Evolutionary conservation across 257 asterid species (phyloP).

Genomic region (Gentiana macrophylla): DNA sequence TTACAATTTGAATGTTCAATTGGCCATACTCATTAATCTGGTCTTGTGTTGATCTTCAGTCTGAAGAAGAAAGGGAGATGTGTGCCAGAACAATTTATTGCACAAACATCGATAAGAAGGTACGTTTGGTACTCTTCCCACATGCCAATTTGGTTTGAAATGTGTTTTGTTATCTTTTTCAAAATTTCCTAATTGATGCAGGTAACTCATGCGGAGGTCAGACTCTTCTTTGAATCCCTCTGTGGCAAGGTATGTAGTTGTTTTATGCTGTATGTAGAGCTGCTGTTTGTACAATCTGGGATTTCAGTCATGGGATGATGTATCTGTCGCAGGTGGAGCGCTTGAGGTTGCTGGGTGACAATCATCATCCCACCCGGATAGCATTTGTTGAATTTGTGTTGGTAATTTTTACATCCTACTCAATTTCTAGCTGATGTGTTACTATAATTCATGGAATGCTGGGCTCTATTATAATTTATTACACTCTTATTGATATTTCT

Average conservation of each 20-base stretch:
- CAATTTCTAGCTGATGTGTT: conserved; percentile 8
- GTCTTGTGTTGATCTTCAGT: conserved; percentile 15
- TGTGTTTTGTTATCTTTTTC: conserved; percentile 2
- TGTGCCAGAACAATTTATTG: conserved; percentile 56
- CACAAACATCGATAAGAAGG: conserved; percentile 64
- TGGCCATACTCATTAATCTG: conserved; percentile 6
- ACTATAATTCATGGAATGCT: background rate
- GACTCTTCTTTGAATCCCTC: conserved; percentile 41
- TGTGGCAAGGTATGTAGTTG: conserved; percentile 48
- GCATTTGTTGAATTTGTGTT: conserved; percentile 93
- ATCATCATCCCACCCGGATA: conserved; percentile 88
- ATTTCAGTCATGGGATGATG: conserved; percentile 10
- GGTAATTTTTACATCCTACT: conserved; percentile 37
- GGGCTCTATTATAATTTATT: background rate
- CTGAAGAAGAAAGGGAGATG: conserved; percentile 64
- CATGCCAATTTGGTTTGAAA: background rate
- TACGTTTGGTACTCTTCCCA: conserved; percentile 7
- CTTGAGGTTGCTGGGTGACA: conserved; percentile 96
- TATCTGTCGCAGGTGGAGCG: conserved; percentile 68
- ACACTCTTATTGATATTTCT: no score
- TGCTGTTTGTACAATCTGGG: conserved; percentile 2
- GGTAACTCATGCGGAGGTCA: conserved; percentile 53
- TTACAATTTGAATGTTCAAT: background rate
- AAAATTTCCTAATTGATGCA: conserved; percentile 17
- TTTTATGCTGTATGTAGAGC: background rate